A percentile compares a stretch with the other conserved stretches of the same genome.
Conservation (phyloP, 352 stramenopile species). For the Phytopythium cucurbitacearum region DNA sequence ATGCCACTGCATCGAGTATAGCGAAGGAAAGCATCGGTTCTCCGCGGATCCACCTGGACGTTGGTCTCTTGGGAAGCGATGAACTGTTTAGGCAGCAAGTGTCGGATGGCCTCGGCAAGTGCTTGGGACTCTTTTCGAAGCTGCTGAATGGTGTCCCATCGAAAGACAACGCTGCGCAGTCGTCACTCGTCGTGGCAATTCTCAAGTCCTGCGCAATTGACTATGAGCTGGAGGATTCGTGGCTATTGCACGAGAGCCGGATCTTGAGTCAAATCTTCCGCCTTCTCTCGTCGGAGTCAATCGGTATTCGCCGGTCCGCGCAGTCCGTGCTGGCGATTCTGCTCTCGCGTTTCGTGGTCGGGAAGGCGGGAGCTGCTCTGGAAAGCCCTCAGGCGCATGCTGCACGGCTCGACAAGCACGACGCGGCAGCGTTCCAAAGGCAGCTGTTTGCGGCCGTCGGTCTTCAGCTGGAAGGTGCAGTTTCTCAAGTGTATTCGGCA, state of each 20-base stretch:
- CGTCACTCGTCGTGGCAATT: slow-evolving; percentile 32
- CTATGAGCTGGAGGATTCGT: slow-evolving; percentile 73
- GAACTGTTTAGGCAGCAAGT: slow-evolving; percentile 36
- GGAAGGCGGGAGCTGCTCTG: slow-evolving; percentile 13
- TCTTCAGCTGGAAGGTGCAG: slow-evolving; percentile 53
- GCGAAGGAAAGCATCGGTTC: slow-evolving; percentile 10
- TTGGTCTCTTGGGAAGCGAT: slow-evolving; percentile 49
- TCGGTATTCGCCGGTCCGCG: slow-evolving; percentile 39
- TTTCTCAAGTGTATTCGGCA: slow-evolving; percentile 17
- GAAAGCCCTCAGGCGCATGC: slow-evolving; percentile 10
- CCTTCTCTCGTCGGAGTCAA: slow-evolving; percentile 38
- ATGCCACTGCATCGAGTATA: slow-evolving; percentile 1
- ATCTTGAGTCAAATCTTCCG: slow-evolving; percentile 49
- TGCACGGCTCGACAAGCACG: slow-evolving; percentile 14
- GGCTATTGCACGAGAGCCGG: slow-evolving; percentile 61
- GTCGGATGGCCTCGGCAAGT: slow-evolving; percentile 42
- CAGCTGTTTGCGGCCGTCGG: slow-evolving; percentile 65
- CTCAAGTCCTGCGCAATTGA: slow-evolving; percentile 61
- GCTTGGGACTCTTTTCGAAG: slow-evolving; percentile 28
- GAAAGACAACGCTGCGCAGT: slow-evolving; percentile 3
- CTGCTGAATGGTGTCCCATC: slow-evolving; percentile 11
- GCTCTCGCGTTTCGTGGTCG: slow-evolving; percentile 56
- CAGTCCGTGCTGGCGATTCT: slow-evolving; percentile 58
- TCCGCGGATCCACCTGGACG: slow-evolving; percentile 51
- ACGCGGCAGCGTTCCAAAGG: slow-evolving; percentile 53